Percentiles rank a stretch among this genome's conserved stretches.
Conservation (phyloP, 345 rosid genomes). For the Murraya paniculata region DNA sequence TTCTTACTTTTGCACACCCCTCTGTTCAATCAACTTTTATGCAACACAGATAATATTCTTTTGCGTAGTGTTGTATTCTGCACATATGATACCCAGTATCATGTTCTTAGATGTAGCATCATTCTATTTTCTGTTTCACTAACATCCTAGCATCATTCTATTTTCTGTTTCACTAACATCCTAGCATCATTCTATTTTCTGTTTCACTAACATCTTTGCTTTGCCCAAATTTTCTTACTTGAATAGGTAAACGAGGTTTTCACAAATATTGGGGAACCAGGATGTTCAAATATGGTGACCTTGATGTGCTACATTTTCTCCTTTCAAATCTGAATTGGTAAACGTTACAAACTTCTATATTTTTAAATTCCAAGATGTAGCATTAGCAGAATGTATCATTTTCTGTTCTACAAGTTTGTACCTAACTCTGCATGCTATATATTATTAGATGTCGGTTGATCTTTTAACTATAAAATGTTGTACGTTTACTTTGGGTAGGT, state of each 20-base stretch:
- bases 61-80: neutral
- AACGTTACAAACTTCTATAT: conserved; percentile 16
- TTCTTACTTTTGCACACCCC: neutral
- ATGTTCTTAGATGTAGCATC: neutral
- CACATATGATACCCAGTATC: neutral
- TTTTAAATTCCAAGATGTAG: conserved; percentile 6
- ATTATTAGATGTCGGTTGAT: neutral
- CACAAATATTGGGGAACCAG: conserved; percentile 98
- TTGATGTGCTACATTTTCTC: conserved; percentile 86
- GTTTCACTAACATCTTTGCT: conserved; percentile 2
- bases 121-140: neutral
- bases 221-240: conserved; percentile 12
- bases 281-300: conserved; percentile 92
- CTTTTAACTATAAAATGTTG: neutral
- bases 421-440: neutral
- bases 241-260: conserved; percentile 85
- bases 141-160: too few relatives aligned
- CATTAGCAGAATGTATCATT: neutral
- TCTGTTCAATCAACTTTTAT: neutral
- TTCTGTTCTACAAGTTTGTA: neutral
- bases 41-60: neutral
- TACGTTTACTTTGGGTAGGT: conserved; percentile 7
- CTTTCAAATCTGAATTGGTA: conserved; percentile 96
- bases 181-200: neutral
- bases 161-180: neutral